phyloP scores from a whole-genome alignment of 352 stramenopile genomes.

The Phytopythium mirpurense region DNA sequence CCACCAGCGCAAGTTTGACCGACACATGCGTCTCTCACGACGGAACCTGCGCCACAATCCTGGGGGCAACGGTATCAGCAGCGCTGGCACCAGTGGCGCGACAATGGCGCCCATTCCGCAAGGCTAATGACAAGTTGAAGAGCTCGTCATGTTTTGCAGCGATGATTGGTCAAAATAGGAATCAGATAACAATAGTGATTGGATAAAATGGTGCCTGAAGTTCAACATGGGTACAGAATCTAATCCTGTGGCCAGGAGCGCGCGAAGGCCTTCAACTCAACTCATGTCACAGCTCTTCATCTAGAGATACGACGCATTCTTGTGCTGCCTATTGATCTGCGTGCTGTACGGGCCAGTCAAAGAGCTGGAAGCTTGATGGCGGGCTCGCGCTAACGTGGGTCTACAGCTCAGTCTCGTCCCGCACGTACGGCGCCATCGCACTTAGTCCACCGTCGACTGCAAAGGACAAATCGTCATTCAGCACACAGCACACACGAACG shows the following conservation, averaged over 20 bases:
- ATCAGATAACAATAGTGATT: too few species aligned
- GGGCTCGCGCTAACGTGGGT: too few species aligned
- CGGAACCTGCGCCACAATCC: conserved; percentile 48
- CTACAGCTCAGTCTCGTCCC: conserved; percentile 12
- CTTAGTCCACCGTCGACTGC: conserved; percentile 76
- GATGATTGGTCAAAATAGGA: neutral
- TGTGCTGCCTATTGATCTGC: too few species aligned
- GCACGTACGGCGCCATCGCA: conserved; percentile 38
- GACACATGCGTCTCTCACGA: conserved; percentile 58
- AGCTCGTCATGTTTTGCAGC: neutral
- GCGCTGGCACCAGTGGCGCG: neutral
- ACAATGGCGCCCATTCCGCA: conserved; percentile 22
- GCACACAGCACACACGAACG: too few species aligned
- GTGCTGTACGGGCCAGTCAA: too few species aligned
- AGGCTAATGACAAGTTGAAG: neutral
- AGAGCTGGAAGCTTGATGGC: too few species aligned
- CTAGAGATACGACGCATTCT: too few species aligned
- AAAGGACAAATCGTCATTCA: neutral
- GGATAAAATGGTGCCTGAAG: neutral
- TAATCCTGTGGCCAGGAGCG: too few species aligned
- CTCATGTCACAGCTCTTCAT: too few species aligned
- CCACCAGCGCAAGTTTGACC: conserved; percentile 65
- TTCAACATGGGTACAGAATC: conserved; percentile 1
- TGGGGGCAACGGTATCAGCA: neutral
- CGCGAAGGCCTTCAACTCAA: too few species aligned